Base-by-base conservation (phyloP, 1,284 basidiomycete genomes). In the Ceratobasidium sp. region DNA sequence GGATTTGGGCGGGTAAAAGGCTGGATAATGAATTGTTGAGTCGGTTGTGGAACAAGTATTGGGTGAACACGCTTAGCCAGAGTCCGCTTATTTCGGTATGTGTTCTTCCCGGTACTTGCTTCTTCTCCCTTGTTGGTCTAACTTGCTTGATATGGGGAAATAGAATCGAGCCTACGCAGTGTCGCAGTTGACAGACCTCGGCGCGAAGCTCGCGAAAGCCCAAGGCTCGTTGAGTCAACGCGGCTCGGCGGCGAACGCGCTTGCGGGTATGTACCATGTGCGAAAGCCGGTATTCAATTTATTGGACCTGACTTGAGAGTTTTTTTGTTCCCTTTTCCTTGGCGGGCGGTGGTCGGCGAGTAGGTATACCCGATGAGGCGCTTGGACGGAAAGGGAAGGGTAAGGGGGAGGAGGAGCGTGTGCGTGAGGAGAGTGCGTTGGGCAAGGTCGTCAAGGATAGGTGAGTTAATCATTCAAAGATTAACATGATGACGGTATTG, bases 21-120 rank as follows among this genome's bases (percentile, higher is more conserved):
- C 86, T 97, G 61, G 97, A 99, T 83, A 92, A 92, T 26, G 92
- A 96, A 82, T 86, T 99, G 15, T 88, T 99, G 42, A 94, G 94
- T 44, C 86, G 97, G 83, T 86, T 99, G 28, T 99, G 97, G 97
- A 98, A 99, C 87, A 99, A 99, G 87, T 99, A 99, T 83, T 99
- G 97, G 97, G 95, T 97, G 23, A 97, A 95, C 82, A 99, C 97
- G 0, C 89, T 99, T 44, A 95, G 94, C 83, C 95, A 97, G 83
- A 96, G 94, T 83, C 93, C 96, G 2, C 86, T 98, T 46, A 94
- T 98, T 60, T 95, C 95, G 58, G 97, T 97, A 77, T 72, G 94
- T 87, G 49, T 33, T 33, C 33, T 33, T 33, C 33, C 33, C 33
- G 33, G 33, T 33, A 33, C 33, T 33, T 33, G 33, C 33, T 33